Evolutionary conservation across 2,329 filamentous ascomycete species (phyloP).

Genomic region (Stagonosporopsis cucurbitacearum): DNA sequence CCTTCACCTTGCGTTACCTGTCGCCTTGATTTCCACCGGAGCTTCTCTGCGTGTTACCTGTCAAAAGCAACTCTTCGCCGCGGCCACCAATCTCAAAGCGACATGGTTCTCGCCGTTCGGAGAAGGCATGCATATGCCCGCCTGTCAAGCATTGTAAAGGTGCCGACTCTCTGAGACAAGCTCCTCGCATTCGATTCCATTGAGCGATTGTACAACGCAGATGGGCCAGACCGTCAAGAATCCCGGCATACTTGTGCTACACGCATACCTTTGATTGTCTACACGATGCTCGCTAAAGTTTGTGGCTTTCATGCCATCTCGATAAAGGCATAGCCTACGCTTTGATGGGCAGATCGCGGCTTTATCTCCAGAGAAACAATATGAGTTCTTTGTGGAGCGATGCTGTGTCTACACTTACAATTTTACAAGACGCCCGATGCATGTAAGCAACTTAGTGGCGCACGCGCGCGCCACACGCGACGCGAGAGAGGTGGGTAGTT

Average conservation of each 20-base stretch:
- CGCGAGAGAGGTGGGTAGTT: constrained; percentile 2
- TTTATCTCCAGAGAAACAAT: constrained; percentile 1
- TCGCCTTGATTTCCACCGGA: constrained; percentile 3
- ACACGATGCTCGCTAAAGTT: constrained; percentile 11
- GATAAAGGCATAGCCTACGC: constrained; percentile 4
- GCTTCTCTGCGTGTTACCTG: background rate
- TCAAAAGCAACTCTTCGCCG: background rate
- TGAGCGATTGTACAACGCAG: constrained; percentile 15
- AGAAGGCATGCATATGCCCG: constrained; percentile 21
- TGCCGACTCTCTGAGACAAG: constrained; percentile 8
- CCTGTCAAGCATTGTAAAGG: constrained; percentile 11
- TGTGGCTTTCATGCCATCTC: constrained; percentile 16
- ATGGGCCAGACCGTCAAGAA: constrained; percentile 21
- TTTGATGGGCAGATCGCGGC: constrained; percentile 7
- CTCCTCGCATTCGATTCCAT: constrained; percentile 10
- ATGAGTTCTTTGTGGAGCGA: background rate
- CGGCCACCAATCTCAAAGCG: constrained; percentile 6
- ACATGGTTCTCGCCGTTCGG: constrained; percentile 9
- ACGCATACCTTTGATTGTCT: background rate
- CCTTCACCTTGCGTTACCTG: constrained; percentile 5
- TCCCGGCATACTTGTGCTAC: constrained; percentile 9
- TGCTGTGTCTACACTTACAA: background rate
- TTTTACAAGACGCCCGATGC: background rate
- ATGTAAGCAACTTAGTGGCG: background rate
- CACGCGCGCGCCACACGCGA: background rate